phyloP scores from a whole-genome alignment of 768 basidiomycete species.

The Podaxis pistillaris region DNA sequence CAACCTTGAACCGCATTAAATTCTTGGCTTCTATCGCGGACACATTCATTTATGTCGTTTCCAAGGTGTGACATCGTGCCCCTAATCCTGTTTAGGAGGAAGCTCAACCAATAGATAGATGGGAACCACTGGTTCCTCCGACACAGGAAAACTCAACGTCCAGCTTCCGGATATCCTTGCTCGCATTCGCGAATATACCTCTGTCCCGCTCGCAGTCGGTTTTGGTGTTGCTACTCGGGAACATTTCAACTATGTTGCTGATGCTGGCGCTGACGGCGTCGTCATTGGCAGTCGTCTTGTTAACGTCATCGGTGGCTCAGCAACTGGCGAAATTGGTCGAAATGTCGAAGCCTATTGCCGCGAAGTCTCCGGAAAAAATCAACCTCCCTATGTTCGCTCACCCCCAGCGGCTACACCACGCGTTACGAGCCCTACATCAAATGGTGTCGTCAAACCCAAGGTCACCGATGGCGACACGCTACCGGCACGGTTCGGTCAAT shows the following conservation, averaged over 20 bases:
- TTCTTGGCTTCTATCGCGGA: conserved; percentile 94
- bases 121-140: conserved; percentile 96
- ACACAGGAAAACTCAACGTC: conserved; percentile 63
- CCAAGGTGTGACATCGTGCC: conserved; percentile 56
- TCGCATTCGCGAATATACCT: conserved; percentile 76
- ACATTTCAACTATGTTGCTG: conserved; percentile 84
- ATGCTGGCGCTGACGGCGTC: conserved; percentile 92
- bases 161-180: conserved; percentile 81
- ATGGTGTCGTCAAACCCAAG: background rate
- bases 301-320: conserved; percentile 68
- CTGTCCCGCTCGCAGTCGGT: conserved; percentile 89
- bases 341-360: conserved; percentile 74
- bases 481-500: conserved; percentile 88
- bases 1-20: conserved; percentile 80
- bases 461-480: conserved; percentile 35
- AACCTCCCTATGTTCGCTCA: conserved; percentile 35
- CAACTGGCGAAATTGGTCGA: conserved; percentile 43
- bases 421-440: background rate
- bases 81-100: conserved; percentile 12
- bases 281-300: conserved; percentile 92
- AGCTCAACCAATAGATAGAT: conserved; percentile 46
- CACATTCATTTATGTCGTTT: conserved; percentile 98
- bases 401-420: conserved; percentile 27
- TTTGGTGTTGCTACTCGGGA: conserved; percentile 91
- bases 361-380: conserved; percentile 53